These are phyloP conservation scores for Microbotryum scabiosae DNA, from an alignment of 1,284 basidiomycete genomes.

Conservation along the genomic window DNA sequence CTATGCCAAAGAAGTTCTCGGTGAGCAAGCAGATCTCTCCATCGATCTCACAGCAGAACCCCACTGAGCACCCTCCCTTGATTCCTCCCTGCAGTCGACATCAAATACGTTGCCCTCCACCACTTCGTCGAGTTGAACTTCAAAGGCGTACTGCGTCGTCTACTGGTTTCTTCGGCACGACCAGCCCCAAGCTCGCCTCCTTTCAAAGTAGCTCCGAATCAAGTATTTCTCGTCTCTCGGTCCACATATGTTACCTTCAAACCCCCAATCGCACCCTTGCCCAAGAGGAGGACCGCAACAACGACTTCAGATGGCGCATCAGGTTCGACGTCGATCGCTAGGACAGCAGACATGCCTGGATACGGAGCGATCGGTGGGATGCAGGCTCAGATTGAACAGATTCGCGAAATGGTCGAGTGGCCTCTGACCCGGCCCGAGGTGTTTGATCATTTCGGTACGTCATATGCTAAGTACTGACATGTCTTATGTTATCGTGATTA, in stretches of 20 bases:
- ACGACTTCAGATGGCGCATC: background rate
- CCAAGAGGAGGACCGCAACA: slow-evolving; percentile 8
- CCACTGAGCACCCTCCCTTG: slow-evolving; percentile 4
- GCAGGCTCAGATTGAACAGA: slow-evolving; percentile 74
- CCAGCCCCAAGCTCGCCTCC: slow-evolving; percentile 41
- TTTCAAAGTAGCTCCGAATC: slow-evolving; percentile 27
- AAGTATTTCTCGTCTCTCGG: slow-evolving; percentile 15
- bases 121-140: slow-evolving; percentile 58
- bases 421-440: slow-evolving; percentile 83
- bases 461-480: slow-evolving; percentile 2
- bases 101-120: slow-evolving; percentile 58
- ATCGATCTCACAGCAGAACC: background rate
- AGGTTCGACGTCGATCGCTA: slow-evolving; percentile 35
- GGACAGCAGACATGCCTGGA: slow-evolving; percentile 30
- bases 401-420: slow-evolving; percentile 89
- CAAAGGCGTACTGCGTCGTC: slow-evolving; percentile 52
- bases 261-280: slow-evolving; percentile 12
- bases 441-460: slow-evolving; percentile 73
- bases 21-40: slow-evolving; percentile 29
- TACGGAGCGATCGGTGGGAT: slow-evolving; percentile 77
- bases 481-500: background rate
- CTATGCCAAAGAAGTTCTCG: slow-evolving; percentile 42
- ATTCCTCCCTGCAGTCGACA: slow-evolving; percentile 49
- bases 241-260: slow-evolving; percentile 16
- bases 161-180: slow-evolving; percentile 49